A percentile compares a stretch with the other conserved stretches of the same genome.
These are phyloP conservation scores for Rhododendron molle DNA, from an alignment of 148 eudicot genomes.

Conservation along the genomic window DNA sequence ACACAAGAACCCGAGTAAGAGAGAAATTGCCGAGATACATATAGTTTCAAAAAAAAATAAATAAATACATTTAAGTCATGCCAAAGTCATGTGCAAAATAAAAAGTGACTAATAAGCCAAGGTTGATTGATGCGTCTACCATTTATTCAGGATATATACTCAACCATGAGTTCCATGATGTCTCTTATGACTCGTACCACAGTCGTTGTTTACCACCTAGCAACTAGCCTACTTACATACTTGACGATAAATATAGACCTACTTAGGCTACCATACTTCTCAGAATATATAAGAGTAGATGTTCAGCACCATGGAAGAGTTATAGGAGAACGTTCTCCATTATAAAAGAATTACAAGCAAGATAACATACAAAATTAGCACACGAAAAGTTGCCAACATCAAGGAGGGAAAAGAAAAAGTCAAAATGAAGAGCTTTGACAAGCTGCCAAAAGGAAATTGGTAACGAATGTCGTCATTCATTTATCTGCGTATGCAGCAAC, in stretches of 20 bases:
- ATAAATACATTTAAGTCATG: background rate
- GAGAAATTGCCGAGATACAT: background rate
- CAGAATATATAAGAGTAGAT: background rate
- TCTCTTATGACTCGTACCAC: background rate
- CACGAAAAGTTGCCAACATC: background rate
- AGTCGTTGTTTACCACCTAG: background rate
- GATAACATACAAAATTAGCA: background rate
- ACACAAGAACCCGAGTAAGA: constrained; percentile 36
- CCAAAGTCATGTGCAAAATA: background rate
- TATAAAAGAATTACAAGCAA: background rate
- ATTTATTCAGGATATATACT: too few species aligned
- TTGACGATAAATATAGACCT: background rate
- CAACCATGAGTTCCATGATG: background rate
- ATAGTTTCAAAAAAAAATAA: background rate
- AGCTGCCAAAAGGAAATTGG: background rate
- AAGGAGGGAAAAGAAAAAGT: background rate
- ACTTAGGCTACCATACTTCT: background rate
- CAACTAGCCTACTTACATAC: background rate
- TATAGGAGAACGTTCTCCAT: background rate
- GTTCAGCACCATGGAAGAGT: background rate
- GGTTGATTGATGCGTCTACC: background rate
- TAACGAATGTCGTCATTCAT: background rate
- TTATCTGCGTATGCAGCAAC: background rate
- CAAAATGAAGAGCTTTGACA: background rate
- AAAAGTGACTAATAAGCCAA: background rate